Evolutionary conservation across 1,284 basidiomycete genomes (phyloP).

Genomic region (Cystobasidium pallidum): DNA sequence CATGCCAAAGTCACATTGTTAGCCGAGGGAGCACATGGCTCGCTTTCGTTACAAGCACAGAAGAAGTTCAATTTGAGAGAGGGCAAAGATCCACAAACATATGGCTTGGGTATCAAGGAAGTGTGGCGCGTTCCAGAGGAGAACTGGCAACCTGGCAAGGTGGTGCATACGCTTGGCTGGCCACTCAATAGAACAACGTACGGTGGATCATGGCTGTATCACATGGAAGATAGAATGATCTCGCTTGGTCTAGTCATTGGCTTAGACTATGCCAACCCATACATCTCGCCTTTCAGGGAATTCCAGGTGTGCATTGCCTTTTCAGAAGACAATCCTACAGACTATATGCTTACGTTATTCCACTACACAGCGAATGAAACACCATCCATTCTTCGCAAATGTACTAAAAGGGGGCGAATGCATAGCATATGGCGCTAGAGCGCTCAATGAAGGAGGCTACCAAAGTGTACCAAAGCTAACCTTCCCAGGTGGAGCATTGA

Average conservation of each 20-base stretch:
- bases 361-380: conserved; percentile 81
- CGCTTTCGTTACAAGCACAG: conserved; percentile 80
- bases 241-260: conserved; percentile 91
- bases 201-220: conserved; percentile 93
- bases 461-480: conserved; percentile 89
- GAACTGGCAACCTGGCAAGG: conserved; percentile 78
- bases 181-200: conserved; percentile 84
- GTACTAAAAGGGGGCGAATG: conserved; percentile 78
- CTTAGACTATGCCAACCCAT: conserved; percentile 93
- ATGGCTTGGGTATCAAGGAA: conserved; percentile 95
- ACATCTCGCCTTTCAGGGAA: conserved; percentile 88
- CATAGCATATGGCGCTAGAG: conserved; percentile 87
- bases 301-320: conserved; percentile 70
- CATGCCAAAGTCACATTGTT: conserved; percentile 91
- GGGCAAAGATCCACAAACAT: conserved; percentile 85
- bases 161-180: conserved; percentile 94
- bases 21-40: conserved; percentile 94
- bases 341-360: conserved; percentile 1
- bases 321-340: not conserved
- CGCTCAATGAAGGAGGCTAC: conserved; percentile 90
- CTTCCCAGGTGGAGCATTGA: conserved; percentile 93
- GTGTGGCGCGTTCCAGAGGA: conserved; percentile 87
- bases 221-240: conserved; percentile 91
- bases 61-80: conserved; percentile 77
- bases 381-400: conserved; percentile 86